phyloP scores from a whole-genome alignment of 257 asterid species.

The Osmanthus fragrans region DNA sequence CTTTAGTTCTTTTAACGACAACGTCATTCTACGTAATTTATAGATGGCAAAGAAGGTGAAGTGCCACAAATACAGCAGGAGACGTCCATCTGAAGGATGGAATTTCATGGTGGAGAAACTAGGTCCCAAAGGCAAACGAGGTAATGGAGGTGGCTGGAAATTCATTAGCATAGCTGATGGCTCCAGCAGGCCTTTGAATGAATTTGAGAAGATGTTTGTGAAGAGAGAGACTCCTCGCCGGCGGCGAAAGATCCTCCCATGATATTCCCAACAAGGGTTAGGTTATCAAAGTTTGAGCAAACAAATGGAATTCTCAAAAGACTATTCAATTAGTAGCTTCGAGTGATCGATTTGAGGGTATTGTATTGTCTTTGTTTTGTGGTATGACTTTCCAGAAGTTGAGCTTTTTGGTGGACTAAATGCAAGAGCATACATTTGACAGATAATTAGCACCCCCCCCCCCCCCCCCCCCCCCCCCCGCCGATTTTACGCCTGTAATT shows the following conservation, averaged over 20 bases:
- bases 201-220: slow-evolving; percentile 77
- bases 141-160: slow-evolving; percentile 89
- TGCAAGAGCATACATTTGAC: neutral
- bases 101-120: slow-evolving; percentile 81
- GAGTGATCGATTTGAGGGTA: neutral
- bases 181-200: slow-evolving; percentile 83
- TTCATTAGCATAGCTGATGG: slow-evolving; percentile 82
- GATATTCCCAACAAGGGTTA: slow-evolving; percentile 16
- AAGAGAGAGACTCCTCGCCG: slow-evolving; percentile 87
- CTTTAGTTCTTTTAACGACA: neutral
- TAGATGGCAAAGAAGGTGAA: slow-evolving; percentile 74
- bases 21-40: slow-evolving; percentile 2
- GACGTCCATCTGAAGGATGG: slow-evolving; percentile 94
- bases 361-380: neutral
- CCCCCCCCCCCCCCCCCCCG: no score
- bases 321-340: no score
- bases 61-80: slow-evolving; percentile 83
- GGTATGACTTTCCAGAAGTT: slow-evolving; percentile 1
- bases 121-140: slow-evolving; percentile 75
- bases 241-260: slow-evolving; percentile 68
- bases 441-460: neutral
- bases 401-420: neutral
- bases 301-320: no score
- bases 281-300: no score
- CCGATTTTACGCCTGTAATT: neutral